Percentiles rank a stretch among this genome's conserved stretches.
Conservation (phyloP, 2,329 filamentous ascomycete species). For the Fusarium sp. region DNA sequence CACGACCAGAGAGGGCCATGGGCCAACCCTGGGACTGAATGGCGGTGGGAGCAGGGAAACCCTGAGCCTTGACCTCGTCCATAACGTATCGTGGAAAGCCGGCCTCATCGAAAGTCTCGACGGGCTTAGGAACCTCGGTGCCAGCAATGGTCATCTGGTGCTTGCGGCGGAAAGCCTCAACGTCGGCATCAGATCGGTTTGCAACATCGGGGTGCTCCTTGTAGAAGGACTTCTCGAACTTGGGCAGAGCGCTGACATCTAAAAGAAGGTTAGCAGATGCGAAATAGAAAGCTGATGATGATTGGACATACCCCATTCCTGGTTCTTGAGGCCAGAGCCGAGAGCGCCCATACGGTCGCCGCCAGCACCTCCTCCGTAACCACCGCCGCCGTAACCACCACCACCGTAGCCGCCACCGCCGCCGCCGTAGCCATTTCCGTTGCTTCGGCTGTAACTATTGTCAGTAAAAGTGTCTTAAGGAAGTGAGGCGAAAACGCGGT, state of each 20-base stretch:
- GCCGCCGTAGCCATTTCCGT: conserved; percentile 54
- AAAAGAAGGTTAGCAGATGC: conserved; percentile 41
- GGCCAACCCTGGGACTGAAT: conserved; percentile 99
- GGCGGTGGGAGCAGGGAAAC: conserved; percentile 90
- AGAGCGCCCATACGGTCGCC: conserved; percentile 96
- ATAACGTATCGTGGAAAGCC: conserved; percentile 97
- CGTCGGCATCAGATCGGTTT: conserved; percentile 78
- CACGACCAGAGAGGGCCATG: conserved; percentile 97
- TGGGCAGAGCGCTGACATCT: conserved; percentile 85
- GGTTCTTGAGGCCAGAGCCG: conserved; percentile 86
- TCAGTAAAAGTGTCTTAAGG: conserved; percentile 50
- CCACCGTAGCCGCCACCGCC: conserved; percentile 52
- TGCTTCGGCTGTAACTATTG: conserved; percentile 57
- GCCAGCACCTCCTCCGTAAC: conserved; percentile 68
- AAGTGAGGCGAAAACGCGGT: conserved; percentile 10
- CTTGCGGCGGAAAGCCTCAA: conserved; percentile 87
- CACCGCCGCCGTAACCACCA: conserved; percentile 52
- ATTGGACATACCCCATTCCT: conserved; percentile 82
- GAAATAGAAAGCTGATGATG: conserved; percentile 37
- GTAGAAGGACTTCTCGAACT: conserved; percentile 99
- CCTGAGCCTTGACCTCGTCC: conserved; percentile 98
- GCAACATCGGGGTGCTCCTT: conserved; percentile 89
- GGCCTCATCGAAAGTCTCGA: conserved; percentile 97
- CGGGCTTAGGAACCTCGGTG: conserved; percentile 85
- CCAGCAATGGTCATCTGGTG: conserved; percentile 88